Evolutionary conservation across 805 yeast species (phyloP), one percentile per base, ranked within the genome.

Genomic region (Debaryomyces tyrocola): DNA sequence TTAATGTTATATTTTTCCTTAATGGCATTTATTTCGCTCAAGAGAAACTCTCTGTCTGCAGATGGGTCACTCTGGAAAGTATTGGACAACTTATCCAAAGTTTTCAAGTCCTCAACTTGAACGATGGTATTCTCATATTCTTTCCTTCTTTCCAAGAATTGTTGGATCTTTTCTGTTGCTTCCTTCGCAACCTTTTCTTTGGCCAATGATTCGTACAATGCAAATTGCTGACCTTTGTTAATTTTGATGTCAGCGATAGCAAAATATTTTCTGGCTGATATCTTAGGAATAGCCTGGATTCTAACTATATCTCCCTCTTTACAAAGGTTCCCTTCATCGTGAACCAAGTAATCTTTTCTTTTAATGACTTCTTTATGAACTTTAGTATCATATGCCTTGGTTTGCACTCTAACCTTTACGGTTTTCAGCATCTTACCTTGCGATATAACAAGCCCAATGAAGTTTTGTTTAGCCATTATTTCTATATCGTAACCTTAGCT

Each of bases 351-450:
- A 60, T 89, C 95, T 59, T 86, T 87, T 72, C 90, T 81, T 59
- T 79, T 83, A 58, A 87, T 71, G 55, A 88, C 76, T 54, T 88
- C 89, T 69, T 87, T 87, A 63, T 87, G 86, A 52, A 88, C 79
- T 49, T 75, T 70, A 48, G 79, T 79, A 66, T 90, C 86, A 73
- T 84, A 89, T 37, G 80, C 79, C 59, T 83, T 84, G 39, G 83
- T 83, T 63, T 87, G 85, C 28, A 92, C 91, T 50, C 96, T 80
- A 49, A 92, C 97, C 71, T 90, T 91, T 52, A 92, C 90, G 47
- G 98, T 92, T 73, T 92, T 94, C 69, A 80, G 79, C 97, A 91
- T 94, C 66, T 90, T 90, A 37, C 98, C 98, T 62, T 91, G 97
- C 42, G 97, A 90, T 28, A 90, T 84, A 56, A 92, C 98, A 67